Evolutionary conservation across 2,329 filamentous ascomycete genomes (phyloP).

Genomic region (Cladosporium sp.): DNA sequence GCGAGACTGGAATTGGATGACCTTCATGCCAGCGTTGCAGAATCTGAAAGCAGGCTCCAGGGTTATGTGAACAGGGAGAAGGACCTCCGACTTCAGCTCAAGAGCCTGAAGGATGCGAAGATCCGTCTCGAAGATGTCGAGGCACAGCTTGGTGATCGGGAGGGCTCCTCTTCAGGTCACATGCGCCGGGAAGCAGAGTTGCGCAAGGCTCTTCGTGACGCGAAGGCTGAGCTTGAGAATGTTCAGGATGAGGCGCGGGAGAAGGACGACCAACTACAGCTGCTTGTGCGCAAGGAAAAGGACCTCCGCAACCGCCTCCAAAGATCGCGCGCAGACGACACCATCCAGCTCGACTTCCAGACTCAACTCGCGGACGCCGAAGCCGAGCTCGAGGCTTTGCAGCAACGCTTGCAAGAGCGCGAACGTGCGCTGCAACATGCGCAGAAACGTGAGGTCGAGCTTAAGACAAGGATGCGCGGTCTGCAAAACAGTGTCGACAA

Average conservation of each 20-base stretch:
- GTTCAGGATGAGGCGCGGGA: constrained; percentile 38
- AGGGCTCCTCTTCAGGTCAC: constrained; percentile 33
- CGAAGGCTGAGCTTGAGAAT: constrained; percentile 30
- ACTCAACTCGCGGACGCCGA: constrained; percentile 36
- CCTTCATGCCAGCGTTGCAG: constrained; percentile 55
- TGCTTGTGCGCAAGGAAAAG: constrained; percentile 39
- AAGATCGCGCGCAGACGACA: constrained; percentile 25
- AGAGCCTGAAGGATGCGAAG: constrained; percentile 29
- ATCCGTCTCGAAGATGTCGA: constrained; percentile 32
- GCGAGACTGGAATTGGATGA: constrained; percentile 38
- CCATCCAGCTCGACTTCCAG: constrained; percentile 34
- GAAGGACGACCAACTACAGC: constrained; percentile 37
- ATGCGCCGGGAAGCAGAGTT: constrained; percentile 38
- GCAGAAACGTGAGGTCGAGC: constrained; percentile 31
- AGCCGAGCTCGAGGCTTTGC: constrained; percentile 37
- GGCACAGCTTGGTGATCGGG: constrained; percentile 45
- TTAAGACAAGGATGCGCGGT: constrained; percentile 30
- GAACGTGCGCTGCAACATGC: constrained; percentile 28
- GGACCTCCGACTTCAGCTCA: constrained; percentile 34
- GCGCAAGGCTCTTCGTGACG: constrained; percentile 31
- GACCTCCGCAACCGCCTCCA: constrained; percentile 31
- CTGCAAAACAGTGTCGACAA: constrained; percentile 18
- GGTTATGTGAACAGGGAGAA: constrained; percentile 30
- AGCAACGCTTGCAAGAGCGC: constrained; percentile 31
- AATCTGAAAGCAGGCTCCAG: constrained; percentile 27